These are phyloP conservation scores for Plantago lanceolata DNA, from an alignment of 305 asterid genomes.

Conservation along the genomic window DNA sequence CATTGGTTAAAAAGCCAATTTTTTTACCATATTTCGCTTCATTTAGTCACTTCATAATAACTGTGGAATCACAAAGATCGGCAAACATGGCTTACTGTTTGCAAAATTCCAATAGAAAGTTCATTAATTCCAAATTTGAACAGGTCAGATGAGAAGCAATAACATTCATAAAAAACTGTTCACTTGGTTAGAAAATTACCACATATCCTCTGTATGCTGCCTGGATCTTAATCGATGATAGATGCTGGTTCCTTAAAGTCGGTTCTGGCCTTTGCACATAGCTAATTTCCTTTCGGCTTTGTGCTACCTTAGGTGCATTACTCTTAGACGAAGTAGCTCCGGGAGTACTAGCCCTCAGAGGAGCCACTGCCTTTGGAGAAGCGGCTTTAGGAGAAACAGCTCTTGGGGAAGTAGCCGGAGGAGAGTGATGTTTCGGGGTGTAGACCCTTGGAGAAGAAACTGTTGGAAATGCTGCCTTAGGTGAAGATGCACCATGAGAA, in stretches of 20 bases:
- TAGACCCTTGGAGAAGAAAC: conserved; percentile 25
- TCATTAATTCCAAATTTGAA: too few species aligned
- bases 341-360: conserved; percentile 24
- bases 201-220: conserved; percentile 70
- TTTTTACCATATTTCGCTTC: too few species aligned
- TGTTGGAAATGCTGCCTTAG: conserved; percentile 34
- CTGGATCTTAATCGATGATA: conserved; percentile 74
- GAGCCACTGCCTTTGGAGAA: conserved; percentile 28
- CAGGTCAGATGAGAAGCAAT: too few species aligned
- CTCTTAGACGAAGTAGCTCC: conserved; percentile 37
- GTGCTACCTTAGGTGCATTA: conserved; percentile 32
- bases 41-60: neutral
- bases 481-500: conserved; percentile 36
- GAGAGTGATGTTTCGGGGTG: conserved; percentile 37
- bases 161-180: too few species aligned
- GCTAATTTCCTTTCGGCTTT: conserved; percentile 43
- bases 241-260: conserved; percentile 43
- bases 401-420: conserved; percentile 31
- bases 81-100: too few species aligned
- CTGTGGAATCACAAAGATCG: too few species aligned
- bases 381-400: conserved; percentile 41
- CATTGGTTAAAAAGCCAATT: too few species aligned
- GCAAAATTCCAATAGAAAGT: too few species aligned
- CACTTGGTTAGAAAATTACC: conserved; percentile 41
- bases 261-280: conserved; percentile 62